phyloP scores from a whole-genome alignment of 2,329 filamentous ascomycete species.

The Xylogone sp. region DNA sequence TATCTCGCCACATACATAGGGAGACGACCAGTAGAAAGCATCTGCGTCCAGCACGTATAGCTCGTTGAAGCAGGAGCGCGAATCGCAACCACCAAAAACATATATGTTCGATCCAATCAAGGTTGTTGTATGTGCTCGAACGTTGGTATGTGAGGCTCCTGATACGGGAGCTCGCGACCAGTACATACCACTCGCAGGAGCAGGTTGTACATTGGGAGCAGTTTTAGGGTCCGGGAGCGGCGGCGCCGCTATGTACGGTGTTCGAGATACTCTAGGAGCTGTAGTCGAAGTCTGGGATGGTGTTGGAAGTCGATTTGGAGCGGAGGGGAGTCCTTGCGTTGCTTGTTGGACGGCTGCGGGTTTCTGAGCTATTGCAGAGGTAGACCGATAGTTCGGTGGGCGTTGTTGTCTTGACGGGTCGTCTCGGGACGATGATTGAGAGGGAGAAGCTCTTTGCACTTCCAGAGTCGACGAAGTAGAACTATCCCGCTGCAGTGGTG shows the following conservation, averaged over 20 bases:
- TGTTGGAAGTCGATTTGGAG: constrained; percentile 14
- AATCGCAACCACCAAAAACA: constrained; percentile 67
- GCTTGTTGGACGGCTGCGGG: constrained; percentile 6
- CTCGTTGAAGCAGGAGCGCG: constrained; percentile 64
- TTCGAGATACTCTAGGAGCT: constrained; percentile 16
- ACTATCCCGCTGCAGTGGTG: constrained; percentile 2
- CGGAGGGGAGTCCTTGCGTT: constrained; percentile 16
- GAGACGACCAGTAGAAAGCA: constrained; percentile 65
- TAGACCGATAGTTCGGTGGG: constrained; percentile 46
- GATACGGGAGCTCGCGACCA: constrained; percentile 65
- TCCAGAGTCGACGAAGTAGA: constrained; percentile 15
- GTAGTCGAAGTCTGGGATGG: constrained; percentile 4
- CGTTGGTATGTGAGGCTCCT: constrained; percentile 54
- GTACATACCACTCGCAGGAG: constrained; percentile 69
- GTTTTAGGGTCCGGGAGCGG: constrained; percentile 52
- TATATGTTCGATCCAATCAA: constrained; percentile 64
- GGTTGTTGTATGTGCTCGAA: constrained; percentile 65
- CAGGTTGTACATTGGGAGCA: constrained; percentile 56
- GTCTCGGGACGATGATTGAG: constrained; percentile 13
- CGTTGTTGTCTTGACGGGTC: constrained; percentile 28
- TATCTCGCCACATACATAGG: constrained; percentile 61
- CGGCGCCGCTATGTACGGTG: constrained; percentile 48
- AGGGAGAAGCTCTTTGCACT: constrained; percentile 5
- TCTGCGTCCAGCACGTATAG: constrained; percentile 67
- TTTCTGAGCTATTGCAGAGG: constrained; percentile 31